A percentile compares a stretch with the other conserved stretches of the same genome.
Evolutionary conservation across 1,139 yeast genomes (phyloP).

Genomic region (Lodderomyces metapsilosis): DNA sequence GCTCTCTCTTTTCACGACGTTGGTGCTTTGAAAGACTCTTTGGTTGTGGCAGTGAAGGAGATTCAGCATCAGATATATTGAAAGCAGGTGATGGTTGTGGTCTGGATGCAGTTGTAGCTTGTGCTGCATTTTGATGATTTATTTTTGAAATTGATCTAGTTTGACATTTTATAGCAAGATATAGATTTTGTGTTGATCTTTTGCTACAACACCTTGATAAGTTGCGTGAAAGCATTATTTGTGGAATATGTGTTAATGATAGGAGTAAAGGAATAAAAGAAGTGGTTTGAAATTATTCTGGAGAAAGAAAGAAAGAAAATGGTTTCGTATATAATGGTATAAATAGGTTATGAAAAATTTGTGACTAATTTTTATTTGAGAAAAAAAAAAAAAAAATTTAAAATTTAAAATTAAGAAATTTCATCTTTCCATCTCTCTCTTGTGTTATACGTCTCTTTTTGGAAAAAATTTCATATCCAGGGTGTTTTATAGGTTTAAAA

Average conservation of each 20-base stretch:
- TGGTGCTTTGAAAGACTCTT: slow-evolving; percentile 7
- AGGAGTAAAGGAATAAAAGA: background rate
- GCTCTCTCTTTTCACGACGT: slow-evolving; percentile 10
- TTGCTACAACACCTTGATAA: slow-evolving; percentile 9
- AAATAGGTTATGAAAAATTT: background rate
- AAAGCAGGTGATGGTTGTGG: slow-evolving; percentile 44
- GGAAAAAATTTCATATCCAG: too few relatives aligned
- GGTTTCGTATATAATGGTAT: too few relatives aligned
- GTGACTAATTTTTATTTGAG: background rate
- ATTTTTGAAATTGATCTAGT: slow-evolving; percentile 34
- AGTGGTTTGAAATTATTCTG: background rate
- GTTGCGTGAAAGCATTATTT: slow-evolving; percentile 14
- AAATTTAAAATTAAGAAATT: too few relatives aligned
- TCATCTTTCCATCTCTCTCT: too few relatives aligned
- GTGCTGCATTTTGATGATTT: slow-evolving; percentile 34
- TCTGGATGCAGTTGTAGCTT: slow-evolving; percentile 25
- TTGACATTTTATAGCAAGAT: slow-evolving; percentile 10
- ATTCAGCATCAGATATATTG: slow-evolving; percentile 24
- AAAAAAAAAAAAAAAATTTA: background rate
- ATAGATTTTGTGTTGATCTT: slow-evolving; percentile 8
- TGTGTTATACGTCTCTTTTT: too few relatives aligned
- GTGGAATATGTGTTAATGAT: background rate
- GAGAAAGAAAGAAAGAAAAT: background rate
- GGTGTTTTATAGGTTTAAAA: too few relatives aligned
- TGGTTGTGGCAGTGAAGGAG: slow-evolving; percentile 9